These are phyloP conservation scores for Epipyxis sp. DNA, from an alignment of 108 stramenopile genomes.

Conservation along the genomic window DNA sequence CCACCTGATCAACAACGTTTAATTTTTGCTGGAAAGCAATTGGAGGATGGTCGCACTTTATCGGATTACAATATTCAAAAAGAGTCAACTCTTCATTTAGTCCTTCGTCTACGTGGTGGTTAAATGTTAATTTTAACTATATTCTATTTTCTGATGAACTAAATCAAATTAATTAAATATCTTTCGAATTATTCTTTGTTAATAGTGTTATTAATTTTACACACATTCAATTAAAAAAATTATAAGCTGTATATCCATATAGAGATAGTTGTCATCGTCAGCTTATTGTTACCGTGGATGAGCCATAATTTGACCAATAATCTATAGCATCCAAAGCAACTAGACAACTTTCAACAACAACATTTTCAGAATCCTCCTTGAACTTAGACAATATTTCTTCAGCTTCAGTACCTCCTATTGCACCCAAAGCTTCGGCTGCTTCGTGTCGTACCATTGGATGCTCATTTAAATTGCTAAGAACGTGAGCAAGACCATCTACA, in stretches of 20 bases:
- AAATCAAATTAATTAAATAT: too few relatives aligned
- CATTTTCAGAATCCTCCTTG: conserved; percentile 1
- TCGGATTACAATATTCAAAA: too few relatives aligned
- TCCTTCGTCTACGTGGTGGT: conserved; percentile 65
- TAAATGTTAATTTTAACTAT: too few relatives aligned
- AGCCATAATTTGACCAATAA: conserved; percentile 5
- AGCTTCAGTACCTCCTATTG: conserved; percentile 50
- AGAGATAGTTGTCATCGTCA: too few relatives aligned
- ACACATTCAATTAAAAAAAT: too few relatives aligned
- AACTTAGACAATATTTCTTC: not conserved
- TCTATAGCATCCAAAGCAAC: conserved; percentile 26
- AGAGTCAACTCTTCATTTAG: conserved; percentile 87
- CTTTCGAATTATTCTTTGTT: too few relatives aligned
- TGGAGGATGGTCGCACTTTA: conserved; percentile 92
- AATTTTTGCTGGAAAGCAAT: too few relatives aligned
- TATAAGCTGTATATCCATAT: too few relatives aligned
- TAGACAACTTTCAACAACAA: conserved; percentile 24
- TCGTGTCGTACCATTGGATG: conserved; percentile 90
- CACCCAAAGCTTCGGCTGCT: conserved; percentile 75
- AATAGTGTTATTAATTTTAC: too few relatives aligned
- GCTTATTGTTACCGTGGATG: too few relatives aligned
- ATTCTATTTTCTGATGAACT: too few relatives aligned
- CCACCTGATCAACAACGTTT: too few relatives aligned
- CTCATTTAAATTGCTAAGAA: conserved; percentile 68
- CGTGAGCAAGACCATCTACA: conserved; percentile 66